Base-by-base conservation (phyloP, 139 green algal genomes). In the Pleodorina starrii region DNA sequence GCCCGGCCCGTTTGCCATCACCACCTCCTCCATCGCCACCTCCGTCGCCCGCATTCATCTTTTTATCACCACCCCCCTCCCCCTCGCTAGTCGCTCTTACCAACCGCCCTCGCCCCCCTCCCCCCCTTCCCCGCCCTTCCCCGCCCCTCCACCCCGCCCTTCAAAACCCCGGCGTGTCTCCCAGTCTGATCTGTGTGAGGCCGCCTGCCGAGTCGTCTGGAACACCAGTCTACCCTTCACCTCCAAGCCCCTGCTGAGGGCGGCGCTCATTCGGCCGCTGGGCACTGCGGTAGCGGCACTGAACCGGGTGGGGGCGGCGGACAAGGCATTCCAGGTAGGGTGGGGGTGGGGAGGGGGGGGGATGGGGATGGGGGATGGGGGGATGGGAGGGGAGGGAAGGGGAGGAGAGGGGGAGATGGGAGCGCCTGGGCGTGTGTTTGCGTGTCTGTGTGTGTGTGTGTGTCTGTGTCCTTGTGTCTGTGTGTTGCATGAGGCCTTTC, bases 241-340 rank as follows among this genome's bases (percentile, higher is more conserved):
- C 86, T n/a, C 32, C 42, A 87, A 89, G 66, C 91, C 83, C 44
- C 85, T 94, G 87, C 87, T 92, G 69, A 82, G 86, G 0, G 82
- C 84, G 2, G 77, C 87, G 27, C 66, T 88, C 40, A 57, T 93
- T 23, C 73, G 68, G 0, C 90, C 88, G 44, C 74, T 94, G 32
- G 69, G 72, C 4, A 32, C 38, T 5, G 78, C 92, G 11, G 75
- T 50, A 40, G 54, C 21, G 32, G 79, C 82, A 3, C 60, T 95
- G 44, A 94, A 94, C 63, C 35, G 29, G 2, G 54, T 90, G 83
- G 84, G 89, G 14, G 87, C 88, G 0, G 60, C 29, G 4, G 93
- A 95, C 50, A 72, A 75, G 12, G 75, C 74, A 1, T 95, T 95
- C 73, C 93, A 95, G 90, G 93, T 94, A n/a, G 69, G 36, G 79